Conservation (phyloP, 441 rosid genomes). For the Eruca vesicaria region DNA sequence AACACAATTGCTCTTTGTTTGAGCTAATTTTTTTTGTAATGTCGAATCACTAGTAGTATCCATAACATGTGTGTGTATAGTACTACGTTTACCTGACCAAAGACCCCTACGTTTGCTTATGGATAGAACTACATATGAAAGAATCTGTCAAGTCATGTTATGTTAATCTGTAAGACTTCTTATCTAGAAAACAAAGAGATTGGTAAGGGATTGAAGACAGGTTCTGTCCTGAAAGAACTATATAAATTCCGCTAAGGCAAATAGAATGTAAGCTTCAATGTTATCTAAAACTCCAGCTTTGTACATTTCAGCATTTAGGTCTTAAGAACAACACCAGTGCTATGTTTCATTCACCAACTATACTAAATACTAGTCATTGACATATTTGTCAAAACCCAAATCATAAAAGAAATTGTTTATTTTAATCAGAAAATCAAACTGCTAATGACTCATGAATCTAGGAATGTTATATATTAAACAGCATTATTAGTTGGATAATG, state of each 20-base stretch:
- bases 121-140: slow-evolving; percentile 82
- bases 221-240: slow-evolving; percentile 77
- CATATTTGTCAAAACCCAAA: too few species aligned
- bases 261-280: slow-evolving; percentile 69
- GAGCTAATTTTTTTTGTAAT: neutral
- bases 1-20: neutral
- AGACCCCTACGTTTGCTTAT: slow-evolving; percentile 60
- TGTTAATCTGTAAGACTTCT: neutral
- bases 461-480: neutral
- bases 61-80: neutral
- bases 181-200: neutral
- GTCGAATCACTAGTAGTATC: slow-evolving; percentile 11
- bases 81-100: slow-evolving; percentile 55
- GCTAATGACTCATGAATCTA: neutral
- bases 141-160: slow-evolving; percentile 42
- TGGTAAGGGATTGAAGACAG: slow-evolving; percentile 22
- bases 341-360: slow-evolving; percentile 37
- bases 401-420: too few species aligned
- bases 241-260: slow-evolving; percentile 66
- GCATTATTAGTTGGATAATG: neutral
- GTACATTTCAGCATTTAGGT: slow-evolving; percentile 77
- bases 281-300: slow-evolving; percentile 69
- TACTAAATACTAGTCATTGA: neutral
- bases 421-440: too few species aligned
- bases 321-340: slow-evolving; percentile 66